Base-by-base conservation (phyloP, 139 green algal species). In the Chara braunii region DNA sequence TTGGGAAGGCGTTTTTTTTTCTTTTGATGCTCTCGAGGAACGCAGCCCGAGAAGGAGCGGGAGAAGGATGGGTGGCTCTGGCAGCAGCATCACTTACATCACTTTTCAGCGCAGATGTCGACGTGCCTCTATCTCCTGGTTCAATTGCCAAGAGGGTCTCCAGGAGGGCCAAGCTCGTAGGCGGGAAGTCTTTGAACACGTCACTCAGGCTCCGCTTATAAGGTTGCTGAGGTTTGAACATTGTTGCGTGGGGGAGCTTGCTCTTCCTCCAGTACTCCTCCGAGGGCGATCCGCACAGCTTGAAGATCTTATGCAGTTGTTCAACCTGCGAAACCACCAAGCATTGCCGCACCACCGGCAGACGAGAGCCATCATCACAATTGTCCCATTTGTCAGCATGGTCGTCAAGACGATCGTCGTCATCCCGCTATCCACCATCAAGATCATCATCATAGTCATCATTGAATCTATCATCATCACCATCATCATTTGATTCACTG, bases 241-340 rank as follows among this genome's bases (percentile, higher is more conserved):
- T 78, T 43, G 64, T 77, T 24, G 68, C 68, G 42, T 78, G 66
- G 36, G 68, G 68, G 28, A 77, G 68, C 31, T 36, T 32, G 31
- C 65, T 79, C 24, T 50, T 32, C 29, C 68, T 68, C 70, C 70
- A 79, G 40, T 79, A 73, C 37, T 79, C 68, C 42, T 79, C 68
- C 8, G 62, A 59, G 3, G 65, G 65, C 31, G 65, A 74, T 31
- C 72, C 72, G 70, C 69, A 80, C 58, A 80, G 69, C 29, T 79
- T 73, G 58, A 80, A 80, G 26, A 80, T 80, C 43, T 75, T 78
- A 40, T 80, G 58, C 34, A 80, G 69, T 58, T 80, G 72, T 42
- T 80, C 72, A 42, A 74, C 65, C 64, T 73, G 64, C 32, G n/a
- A n/a, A n/a, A n/a, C n/a, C n/a, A n/a, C n/a, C n/a, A n/a, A n/a